phyloP scores from a whole-genome alignment of 2,329 filamentous ascomycete species.

The Calycina marina region DNA sequence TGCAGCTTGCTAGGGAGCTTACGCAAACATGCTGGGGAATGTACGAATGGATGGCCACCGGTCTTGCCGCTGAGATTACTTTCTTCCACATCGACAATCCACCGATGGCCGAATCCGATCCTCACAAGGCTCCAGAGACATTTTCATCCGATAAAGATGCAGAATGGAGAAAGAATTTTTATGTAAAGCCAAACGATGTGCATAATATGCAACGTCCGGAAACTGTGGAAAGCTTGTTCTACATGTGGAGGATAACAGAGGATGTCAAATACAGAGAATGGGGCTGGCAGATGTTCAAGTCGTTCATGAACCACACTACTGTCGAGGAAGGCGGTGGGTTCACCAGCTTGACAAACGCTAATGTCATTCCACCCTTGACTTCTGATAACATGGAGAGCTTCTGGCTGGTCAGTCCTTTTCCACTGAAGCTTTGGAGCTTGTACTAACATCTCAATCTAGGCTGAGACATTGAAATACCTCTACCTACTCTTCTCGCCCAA shows the following conservation, averaged over 20 bases:
- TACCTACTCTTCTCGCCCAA: constrained; percentile 83
- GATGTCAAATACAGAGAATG: constrained; percentile 82
- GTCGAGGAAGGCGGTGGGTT: constrained; percentile 69
- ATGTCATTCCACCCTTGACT: constrained; percentile 49
- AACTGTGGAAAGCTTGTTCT: constrained; percentile 90
- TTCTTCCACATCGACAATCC: constrained; percentile 69
- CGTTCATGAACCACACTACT: constrained; percentile 74
- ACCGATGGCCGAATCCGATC: constrained; percentile 44
- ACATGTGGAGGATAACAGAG: constrained; percentile 97
- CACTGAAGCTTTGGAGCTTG: constrained; percentile 1
- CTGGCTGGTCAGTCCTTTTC: constrained; percentile 59
- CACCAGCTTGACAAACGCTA: constrained; percentile 65
- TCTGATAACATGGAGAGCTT: constrained; percentile 98
- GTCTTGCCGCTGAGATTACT: constrained; percentile 86
- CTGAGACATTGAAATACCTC: constrained; percentile 95
- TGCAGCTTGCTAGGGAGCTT: constrained; percentile 73
- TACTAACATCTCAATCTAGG: constrained; percentile 31
- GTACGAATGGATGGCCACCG: constrained; percentile 81
- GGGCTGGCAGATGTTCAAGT: constrained; percentile 98
- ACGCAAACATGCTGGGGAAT: constrained; percentile 98
- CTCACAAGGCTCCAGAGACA: constrained; percentile 33
- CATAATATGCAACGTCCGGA: constrained; percentile 95
- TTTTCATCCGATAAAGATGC: constrained; percentile 37
- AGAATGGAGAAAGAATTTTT: constrained; percentile 63
- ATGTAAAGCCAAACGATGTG: constrained; percentile 65